Evolutionary conservation across 257 asterid genomes (phyloP).

Genomic region (Solanum lycopersicoides): DNA sequence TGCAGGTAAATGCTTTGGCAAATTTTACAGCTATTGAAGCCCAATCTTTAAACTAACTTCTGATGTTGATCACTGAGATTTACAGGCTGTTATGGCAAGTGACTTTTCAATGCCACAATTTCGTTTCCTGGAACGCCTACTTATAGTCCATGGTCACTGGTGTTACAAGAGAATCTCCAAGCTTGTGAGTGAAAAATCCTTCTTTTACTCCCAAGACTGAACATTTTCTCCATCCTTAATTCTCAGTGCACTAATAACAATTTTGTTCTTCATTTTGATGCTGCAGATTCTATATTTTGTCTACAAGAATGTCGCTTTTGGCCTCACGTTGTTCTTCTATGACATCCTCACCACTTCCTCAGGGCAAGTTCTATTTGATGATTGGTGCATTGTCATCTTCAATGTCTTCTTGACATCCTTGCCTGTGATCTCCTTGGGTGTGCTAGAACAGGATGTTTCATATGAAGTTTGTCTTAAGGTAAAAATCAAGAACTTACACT

Average conservation of each 20-base stretch:
- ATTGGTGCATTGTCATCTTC: slow-evolving; percentile 90
- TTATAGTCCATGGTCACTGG: slow-evolving; percentile 98
- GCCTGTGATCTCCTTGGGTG: slow-evolving; percentile 96
- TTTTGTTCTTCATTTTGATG: slow-evolving; percentile 1
- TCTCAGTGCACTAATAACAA: neutral
- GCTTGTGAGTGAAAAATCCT: slow-evolving; percentile 43
- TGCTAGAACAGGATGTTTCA: slow-evolving; percentile 94
- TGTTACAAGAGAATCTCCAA: slow-evolving; percentile 97
- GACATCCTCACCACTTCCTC: slow-evolving; percentile 95
- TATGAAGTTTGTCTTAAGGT: slow-evolving; percentile 98
- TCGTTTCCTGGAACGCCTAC: slow-evolving; percentile 89
- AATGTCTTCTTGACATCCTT: slow-evolving; percentile 89
- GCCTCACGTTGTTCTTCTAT: slow-evolving; percentile 87
- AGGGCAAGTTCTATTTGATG: slow-evolving; percentile 85
- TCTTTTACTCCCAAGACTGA: neutral
- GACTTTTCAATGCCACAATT: slow-evolving; percentile 95
- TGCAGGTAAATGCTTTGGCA: slow-evolving; percentile 62
- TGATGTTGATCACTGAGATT: neutral
- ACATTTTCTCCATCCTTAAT: neutral
- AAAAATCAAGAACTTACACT: slow-evolving; percentile 1
- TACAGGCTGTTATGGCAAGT: slow-evolving; percentile 99
- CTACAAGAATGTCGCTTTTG: slow-evolving; percentile 95
- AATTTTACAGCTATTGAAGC: neutral
- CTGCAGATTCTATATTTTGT: slow-evolving; percentile 90
- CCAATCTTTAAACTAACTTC: neutral